Conservation (phyloP, 176 grass and related monocot genomes). For the Eragrostis curvula region DNA sequence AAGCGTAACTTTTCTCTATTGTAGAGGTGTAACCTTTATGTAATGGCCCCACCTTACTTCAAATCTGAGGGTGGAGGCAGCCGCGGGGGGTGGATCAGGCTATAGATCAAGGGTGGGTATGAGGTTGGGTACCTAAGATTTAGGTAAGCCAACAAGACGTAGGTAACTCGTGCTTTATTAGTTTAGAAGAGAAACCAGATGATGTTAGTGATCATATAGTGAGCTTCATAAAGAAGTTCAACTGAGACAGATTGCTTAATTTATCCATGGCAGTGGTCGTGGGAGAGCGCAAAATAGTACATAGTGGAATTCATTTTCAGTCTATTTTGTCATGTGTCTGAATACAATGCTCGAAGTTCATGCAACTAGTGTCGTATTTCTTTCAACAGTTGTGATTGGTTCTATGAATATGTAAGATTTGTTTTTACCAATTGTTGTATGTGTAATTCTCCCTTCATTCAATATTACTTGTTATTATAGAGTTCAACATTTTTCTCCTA, state of each 20-base stretch:
- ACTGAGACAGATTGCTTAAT: neutral
- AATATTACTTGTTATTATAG: no score
- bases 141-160: no score
- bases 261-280: neutral
- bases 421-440: neutral
- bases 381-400: neutral
- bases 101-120: no score
- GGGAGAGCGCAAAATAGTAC: neutral
- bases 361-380: neutral
- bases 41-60: no score
- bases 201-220: slow-evolving; percentile 61
- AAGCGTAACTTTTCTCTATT: no score
- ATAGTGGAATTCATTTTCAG: neutral
- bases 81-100: no score
- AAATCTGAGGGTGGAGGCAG: no score
- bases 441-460: no score
- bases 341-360: neutral
- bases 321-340: neutral
- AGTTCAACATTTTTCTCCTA: no score
- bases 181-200: slow-evolving; percentile 64
- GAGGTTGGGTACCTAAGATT: no score
- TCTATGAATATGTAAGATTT: neutral
- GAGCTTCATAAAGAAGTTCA: slow-evolving; percentile 59
- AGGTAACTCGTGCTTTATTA: no score
- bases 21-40: no score